Conservation (phyloP, 148 eudicot genomes). For the Nepenthes mirabilis region DNA sequence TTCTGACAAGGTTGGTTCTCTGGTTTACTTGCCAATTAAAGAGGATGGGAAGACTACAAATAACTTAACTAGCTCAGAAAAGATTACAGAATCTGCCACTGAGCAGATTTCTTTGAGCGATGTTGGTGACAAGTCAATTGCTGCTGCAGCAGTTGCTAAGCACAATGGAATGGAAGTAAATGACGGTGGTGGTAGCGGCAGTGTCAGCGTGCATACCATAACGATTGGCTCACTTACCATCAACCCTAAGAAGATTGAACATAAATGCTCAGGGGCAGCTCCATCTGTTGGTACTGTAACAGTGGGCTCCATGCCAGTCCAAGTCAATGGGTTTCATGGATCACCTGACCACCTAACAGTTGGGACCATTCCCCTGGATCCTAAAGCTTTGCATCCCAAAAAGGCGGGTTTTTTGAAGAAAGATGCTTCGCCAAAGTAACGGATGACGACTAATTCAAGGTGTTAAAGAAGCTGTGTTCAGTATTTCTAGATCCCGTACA, state of each 20-base stretch:
- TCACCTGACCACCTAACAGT: slow-evolving; percentile 56
- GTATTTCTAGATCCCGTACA: too few relatives aligned
- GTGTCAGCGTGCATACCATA: slow-evolving; percentile 13
- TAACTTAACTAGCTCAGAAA: slow-evolving; percentile 13
- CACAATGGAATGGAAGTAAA: slow-evolving; percentile 16
- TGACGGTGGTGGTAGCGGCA: slow-evolving; percentile 6
- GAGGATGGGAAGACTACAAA: slow-evolving; percentile 21
- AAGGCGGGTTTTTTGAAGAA: slow-evolving; percentile 5
- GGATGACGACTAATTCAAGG: too few relatives aligned
- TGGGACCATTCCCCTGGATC: slow-evolving; percentile 81
- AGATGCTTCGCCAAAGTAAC: background rate
- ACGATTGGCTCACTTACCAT: slow-evolving; percentile 57
- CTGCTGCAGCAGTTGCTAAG: background rate
- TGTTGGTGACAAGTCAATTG: background rate
- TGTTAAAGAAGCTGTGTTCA: too few relatives aligned
- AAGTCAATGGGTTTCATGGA: slow-evolving; percentile 33
- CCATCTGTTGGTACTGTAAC: slow-evolving; percentile 35
- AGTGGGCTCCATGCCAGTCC: slow-evolving; percentile 73
- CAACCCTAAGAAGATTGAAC: slow-evolving; percentile 30
- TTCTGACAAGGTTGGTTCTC: slow-evolving; percentile 26
- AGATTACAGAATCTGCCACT: slow-evolving; percentile 8
- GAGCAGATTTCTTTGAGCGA: slow-evolving; percentile 9
- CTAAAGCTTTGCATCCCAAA: slow-evolving; percentile 38
- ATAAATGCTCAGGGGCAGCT: slow-evolving; percentile 14
- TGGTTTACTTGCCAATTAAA: slow-evolving; percentile 23